These are phyloP conservation scores for Alternaria triticimaculans DNA, from an alignment of 2,329 filamentous ascomycete species.

Conservation along the genomic window DNA sequence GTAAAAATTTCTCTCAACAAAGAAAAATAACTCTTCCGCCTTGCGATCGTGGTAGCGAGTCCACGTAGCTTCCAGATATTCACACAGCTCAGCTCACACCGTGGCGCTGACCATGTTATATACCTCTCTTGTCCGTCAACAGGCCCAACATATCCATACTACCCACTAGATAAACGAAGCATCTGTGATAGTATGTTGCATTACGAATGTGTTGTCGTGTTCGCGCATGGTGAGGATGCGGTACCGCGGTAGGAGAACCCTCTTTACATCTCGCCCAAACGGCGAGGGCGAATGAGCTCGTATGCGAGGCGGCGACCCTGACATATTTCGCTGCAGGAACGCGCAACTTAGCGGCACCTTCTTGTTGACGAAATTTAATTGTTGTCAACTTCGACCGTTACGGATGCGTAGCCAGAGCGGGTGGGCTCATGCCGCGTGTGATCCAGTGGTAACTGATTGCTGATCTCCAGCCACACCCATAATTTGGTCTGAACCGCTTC, in stretches of 20 bases:
- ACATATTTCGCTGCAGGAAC: neutral
- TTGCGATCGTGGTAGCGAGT: neutral
- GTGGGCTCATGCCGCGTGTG: neutral
- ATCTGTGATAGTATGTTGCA: neutral
- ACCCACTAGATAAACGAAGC: neutral
- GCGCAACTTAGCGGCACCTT: neutral
- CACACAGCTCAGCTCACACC: neutral
- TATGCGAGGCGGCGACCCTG: neutral
- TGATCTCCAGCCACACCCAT: neutral
- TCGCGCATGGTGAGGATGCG: neutral
- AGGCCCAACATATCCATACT: neutral
- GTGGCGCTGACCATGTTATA: neutral
- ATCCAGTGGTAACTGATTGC: neutral
- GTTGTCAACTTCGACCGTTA: neutral
- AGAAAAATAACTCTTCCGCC: neutral
- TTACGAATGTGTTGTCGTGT: slow-evolving; percentile 1
- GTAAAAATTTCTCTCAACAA: neutral
- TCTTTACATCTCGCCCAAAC: neutral
- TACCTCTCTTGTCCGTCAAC: neutral
- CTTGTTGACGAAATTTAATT: neutral
- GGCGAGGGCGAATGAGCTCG: neutral
- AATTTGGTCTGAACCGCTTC: neutral
- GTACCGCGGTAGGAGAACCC: neutral
- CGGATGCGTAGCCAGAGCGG: neutral
- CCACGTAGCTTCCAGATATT: neutral